Evolutionary conservation across 495 filamentous ascomycete genomes (phyloP), one percentile per base, ranked within the genome.

Genomic region (Copromyces sp.): DNA sequence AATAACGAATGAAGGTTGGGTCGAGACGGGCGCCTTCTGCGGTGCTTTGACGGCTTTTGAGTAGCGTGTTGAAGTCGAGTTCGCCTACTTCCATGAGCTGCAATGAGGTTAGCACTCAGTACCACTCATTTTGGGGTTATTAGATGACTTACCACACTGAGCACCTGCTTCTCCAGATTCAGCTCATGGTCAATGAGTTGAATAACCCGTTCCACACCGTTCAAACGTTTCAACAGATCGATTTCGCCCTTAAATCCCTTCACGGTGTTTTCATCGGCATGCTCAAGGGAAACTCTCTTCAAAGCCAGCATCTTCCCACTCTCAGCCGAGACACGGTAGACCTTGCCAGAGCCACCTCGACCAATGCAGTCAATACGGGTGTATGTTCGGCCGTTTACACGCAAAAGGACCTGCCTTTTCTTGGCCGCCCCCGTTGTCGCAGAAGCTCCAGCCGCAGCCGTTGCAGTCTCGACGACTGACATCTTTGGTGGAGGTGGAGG

Each of bases 11-110:
- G 76, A 98, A 98, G 69, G 90, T 91, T 11, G 92, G 86, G 78
- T 99, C 95, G 72, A 98, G 91, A 38, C 83, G 83, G 41, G 92
- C 88, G 72, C 92, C 89, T 75, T 94, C 93, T 0, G 89, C 84
- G 68, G 92, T 90, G 40, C 91, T 82, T 39, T 91, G 89, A 42
- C 90, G 88, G 8, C 87, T 90, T 17, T 80, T 79, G 39, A 99
- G 89, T 20, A 98, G 90, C 70, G 92, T 93, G 76, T 94, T 92
- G 77, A 99, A 86, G 77, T 98, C 96, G n/a, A 94, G 89, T 81
- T 99, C 95, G 73, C 95, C 95, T 77, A 94, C 93, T 82, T 99
- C 95, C 94, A 99, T 96, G n/a, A 99, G 87, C 88, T 90, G 73
- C 6, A 9, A 39, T 12, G 7, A 0, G 61, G 53, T 59, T 70